Conservation (phyloP, 371 early-diverging fungal species). For the Lichtheimia ramosa region DNA sequence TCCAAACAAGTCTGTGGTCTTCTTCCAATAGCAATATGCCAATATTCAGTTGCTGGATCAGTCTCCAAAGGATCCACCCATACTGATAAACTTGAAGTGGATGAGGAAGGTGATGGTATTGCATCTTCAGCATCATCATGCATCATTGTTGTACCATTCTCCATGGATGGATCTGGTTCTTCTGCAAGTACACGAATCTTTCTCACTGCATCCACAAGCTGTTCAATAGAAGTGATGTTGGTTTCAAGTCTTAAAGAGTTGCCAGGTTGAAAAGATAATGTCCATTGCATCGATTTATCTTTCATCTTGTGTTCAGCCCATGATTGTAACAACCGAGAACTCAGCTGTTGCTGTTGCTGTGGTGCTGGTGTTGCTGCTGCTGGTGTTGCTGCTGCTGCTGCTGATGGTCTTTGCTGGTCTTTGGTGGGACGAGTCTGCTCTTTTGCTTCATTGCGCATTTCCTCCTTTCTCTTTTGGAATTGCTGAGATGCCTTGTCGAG, state of each 20-base stretch:
- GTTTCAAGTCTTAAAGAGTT: constrained; percentile 46
- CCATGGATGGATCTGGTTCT: constrained; percentile 3
- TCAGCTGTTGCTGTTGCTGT: not conserved
- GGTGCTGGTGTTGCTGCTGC: constrained; percentile 8
- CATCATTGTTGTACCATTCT: not conserved
- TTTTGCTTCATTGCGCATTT: constrained; percentile 2
- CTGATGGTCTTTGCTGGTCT: not conserved
- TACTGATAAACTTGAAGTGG: constrained; percentile 3
- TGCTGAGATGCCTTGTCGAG: constrained; percentile 47
- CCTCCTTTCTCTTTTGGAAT: constrained; percentile 31
- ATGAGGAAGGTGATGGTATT: constrained; percentile 1
- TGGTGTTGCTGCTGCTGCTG: constrained; percentile 10
- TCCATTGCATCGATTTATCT: constrained; percentile 41
- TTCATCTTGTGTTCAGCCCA: not conserved
- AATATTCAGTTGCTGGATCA: constrained; percentile 43
- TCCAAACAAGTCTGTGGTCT: constrained; percentile 34
- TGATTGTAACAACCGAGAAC: not conserved
- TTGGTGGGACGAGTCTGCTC: not conserved
- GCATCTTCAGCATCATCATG: constrained; percentile 5
- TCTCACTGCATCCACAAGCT: constrained; percentile 49
- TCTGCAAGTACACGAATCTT: constrained; percentile 35
- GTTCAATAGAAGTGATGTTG: constrained; percentile 50
- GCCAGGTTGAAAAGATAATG: constrained; percentile 39
- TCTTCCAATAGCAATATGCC: constrained; percentile 34
- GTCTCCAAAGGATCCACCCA: constrained; percentile 19